Base-by-base conservation (phyloP, 192 early-diverging fungal genomes). In the Dissophora ornata region DNA sequence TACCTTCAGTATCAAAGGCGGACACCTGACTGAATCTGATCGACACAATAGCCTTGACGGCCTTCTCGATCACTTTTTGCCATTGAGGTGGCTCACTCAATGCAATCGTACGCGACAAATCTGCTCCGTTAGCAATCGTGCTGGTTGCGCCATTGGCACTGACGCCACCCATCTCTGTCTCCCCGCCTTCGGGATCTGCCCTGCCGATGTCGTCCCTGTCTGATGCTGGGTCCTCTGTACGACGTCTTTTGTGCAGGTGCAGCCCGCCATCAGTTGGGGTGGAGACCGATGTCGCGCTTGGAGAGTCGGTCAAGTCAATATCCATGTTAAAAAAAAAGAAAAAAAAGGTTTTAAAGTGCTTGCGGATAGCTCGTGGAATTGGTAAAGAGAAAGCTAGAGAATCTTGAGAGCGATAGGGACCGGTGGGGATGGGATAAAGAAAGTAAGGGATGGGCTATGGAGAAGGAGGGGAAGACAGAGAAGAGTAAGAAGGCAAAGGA, bases 1-100 rank as follows among this genome's bases (percentile, higher is more conserved):
- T 74, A 82, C 82, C 82, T 81, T 94, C 91, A 1, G 91, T 94
- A 71, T 94, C 93, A 81, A 94, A 94, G 2, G 91, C 83, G 21
- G 88, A 80, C 2, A 90, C 88, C 63, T 92, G 91, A 36, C 86
- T 89, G 65, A 94, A 91, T 5, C 91, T 66, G 34, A 95, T 90
- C 29, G 88, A 87, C 13, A 95, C 93, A 57, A 95, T 91, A 25
- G 90, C 82, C 58, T 81, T 84, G 42, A 93, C 85, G 41, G 88
- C 82, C 33, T 71, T 82, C 60, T 91, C 88, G 29, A 92, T 88
- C 11, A 89, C 90, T 15, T 67, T 58, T 67, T 91, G 90, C 93
- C 93, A 94, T 54, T 87, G 83, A 2, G 84, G 83, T 13, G 87
- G 85, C 22, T 86, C 73, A n/a, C 65, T 59, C 45, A 77, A 24